Percentiles rank a stretch among this genome's conserved stretches.
Evolutionary conservation across 345 rosid species (phyloP).

Genomic region (Citrus cavaleriei): DNA sequence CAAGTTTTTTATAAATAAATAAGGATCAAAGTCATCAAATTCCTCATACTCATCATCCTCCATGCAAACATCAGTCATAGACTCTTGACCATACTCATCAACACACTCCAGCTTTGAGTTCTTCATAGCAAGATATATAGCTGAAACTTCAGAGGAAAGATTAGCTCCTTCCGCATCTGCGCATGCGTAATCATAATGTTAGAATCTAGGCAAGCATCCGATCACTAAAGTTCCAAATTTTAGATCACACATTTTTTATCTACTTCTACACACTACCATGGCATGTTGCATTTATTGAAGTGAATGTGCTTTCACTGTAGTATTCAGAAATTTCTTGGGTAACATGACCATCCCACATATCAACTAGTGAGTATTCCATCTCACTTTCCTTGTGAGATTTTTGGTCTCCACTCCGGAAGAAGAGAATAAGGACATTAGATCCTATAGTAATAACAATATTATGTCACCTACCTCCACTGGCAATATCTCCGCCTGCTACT

Average conservation of each 20-base stretch:
- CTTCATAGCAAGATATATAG: slow-evolving; percentile 95
- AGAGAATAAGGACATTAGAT: background rate
- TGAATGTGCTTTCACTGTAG: slow-evolving; percentile 14
- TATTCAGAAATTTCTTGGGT: slow-evolving; percentile 19
- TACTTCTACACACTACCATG: slow-evolving; percentile 19
- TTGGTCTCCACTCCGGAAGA: slow-evolving; percentile 29
- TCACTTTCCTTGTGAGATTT: slow-evolving; percentile 21
- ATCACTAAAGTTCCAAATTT: slow-evolving; percentile 29
- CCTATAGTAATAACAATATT: background rate
- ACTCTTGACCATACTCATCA: slow-evolving; percentile 82
- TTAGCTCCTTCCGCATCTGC: slow-evolving; percentile 47
- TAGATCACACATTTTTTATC: slow-evolving; percentile 28
- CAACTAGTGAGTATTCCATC: slow-evolving; percentile 18
- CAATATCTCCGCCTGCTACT: slow-evolving; percentile 29
- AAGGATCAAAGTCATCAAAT: slow-evolving; percentile 91
- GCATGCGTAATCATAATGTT: slow-evolving; percentile 31
- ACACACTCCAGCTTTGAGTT: slow-evolving; percentile 89
- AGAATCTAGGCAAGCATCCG: slow-evolving; percentile 37
- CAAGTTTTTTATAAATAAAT: slow-evolving; percentile 84
- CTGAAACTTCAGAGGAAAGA: slow-evolving; percentile 80
- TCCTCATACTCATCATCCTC: slow-evolving; percentile 79
- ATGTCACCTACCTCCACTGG: slow-evolving; percentile 38
- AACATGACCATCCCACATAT: slow-evolving; percentile 20
- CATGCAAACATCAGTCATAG: slow-evolving; percentile 56
- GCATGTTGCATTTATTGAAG: slow-evolving; percentile 16